These are phyloP conservation scores for Saccharomyces jurei DNA, from an alignment of 805 yeast genomes.

Conservation along the genomic window DNA sequence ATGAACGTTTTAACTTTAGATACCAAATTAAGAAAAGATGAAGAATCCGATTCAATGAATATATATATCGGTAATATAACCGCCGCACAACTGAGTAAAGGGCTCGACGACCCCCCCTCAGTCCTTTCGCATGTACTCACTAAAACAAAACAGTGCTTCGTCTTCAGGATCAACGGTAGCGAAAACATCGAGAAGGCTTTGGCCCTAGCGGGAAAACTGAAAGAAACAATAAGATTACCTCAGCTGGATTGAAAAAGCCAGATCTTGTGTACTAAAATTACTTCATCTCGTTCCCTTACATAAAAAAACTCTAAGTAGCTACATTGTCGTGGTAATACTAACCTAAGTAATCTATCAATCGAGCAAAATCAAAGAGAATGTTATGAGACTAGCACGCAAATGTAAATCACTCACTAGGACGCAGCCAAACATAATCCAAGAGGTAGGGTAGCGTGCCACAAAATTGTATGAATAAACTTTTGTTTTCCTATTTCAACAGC, in stretches of 20 bases:
- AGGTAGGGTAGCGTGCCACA: not conserved
- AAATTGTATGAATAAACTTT: not conserved
- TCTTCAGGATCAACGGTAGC: conserved; percentile 20
- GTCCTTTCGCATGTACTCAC: conserved; percentile 16
- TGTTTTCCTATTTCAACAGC: not conserved
- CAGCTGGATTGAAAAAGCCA: not conserved
- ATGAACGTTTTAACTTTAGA: conserved; percentile 7
- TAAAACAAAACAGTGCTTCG: conserved; percentile 29
- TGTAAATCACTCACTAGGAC: not conserved
- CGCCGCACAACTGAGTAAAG: not conserved
- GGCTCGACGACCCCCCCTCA: conserved; percentile 7
- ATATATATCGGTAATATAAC: not conserved
- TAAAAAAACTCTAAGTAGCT: not conserved
- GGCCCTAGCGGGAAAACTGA: conserved; percentile 11
- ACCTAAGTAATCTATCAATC: not conserved
- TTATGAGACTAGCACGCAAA: not conserved
- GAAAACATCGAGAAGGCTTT: conserved; percentile 12
- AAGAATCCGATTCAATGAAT: conserved; percentile 1
- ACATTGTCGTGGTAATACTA: not conserved
- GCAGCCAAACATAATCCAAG: not conserved
- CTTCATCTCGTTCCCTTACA: not conserved
- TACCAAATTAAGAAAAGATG: conserved; percentile 1
- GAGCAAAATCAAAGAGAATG: not conserved
- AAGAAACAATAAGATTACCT: not conserved
- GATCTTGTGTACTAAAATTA: not conserved